These are phyloP conservation scores for Skeletonema potamos DNA, from an alignment of 108 stramenopile genomes.

Conservation along the genomic window DNA sequence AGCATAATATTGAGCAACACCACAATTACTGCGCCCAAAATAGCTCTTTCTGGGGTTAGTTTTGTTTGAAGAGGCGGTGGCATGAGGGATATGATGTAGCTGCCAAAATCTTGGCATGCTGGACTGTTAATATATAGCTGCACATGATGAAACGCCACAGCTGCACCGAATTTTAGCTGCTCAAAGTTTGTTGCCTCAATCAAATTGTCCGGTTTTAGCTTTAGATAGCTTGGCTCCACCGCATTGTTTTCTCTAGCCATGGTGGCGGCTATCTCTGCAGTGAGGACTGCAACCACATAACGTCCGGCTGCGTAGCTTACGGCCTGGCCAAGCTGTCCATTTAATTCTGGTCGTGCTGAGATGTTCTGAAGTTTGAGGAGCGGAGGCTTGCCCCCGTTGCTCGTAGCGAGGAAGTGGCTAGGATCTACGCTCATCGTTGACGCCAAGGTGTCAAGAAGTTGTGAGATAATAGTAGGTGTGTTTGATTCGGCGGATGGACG, in stretches of 20 bases:
- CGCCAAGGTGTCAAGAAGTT: neutral
- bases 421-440: conserved; percentile 35
- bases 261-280: conserved; percentile 13
- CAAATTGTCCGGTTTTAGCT: conserved; percentile 36
- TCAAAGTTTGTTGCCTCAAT: conserved; percentile 29
- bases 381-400: conserved; percentile 29
- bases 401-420: conserved; percentile 26
- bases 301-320: conserved; percentile 23
- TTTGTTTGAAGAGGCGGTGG: conserved; percentile 15
- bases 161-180: conserved; percentile 28
- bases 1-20: conserved; percentile 7
- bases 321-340: conserved; percentile 32
- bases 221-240: conserved; percentile 20
- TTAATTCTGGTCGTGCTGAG: conserved; percentile 32
- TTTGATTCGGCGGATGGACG: neutral
- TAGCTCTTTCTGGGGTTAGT: conserved; percentile 17
- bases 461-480: neutral
- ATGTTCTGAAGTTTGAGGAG: conserved; percentile 40
- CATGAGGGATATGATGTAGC: conserved; percentile 11
- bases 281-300: conserved; percentile 35
- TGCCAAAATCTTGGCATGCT: neutral
- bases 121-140: conserved; percentile 19
- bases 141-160: conserved; percentile 12
- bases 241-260: neutral
- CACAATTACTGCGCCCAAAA: conserved; percentile 1